Base-by-base conservation (phyloP, 2,329 filamentous ascomycete species). In the Calonectria pauciramosa region DNA sequence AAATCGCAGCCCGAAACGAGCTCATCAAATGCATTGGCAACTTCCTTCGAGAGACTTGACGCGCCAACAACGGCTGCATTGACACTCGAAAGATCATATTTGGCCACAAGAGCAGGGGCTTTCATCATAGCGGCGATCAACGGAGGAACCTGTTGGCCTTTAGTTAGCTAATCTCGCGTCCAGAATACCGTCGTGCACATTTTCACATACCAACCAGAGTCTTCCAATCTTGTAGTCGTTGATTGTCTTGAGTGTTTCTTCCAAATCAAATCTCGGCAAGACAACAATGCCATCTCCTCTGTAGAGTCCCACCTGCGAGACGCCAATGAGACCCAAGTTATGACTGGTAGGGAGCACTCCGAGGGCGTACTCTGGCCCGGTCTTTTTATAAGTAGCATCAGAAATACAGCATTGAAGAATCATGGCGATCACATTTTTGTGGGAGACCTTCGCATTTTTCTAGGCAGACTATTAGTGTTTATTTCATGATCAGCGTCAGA, bases 371-470 rank as follows among this genome's bases (percentile, higher is more conserved):
- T 70, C 68, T 52, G 68, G 68, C 13, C 60, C 68, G 26, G 68
- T 59, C n/a, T 63, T 52, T 36, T 70, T 70, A 30, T 70, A 70
- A 4, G 68, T 70, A 44, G 68, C 68, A 44, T 70, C 68, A 34
- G 68, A 70, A 47, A 32, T 70, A 20, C 60, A 70, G n/a, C 54
- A 59, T 20, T 70, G 68, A 20, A 70, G 36, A 64, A 70, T 70
- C 41, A 64, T 70, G 32, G 68, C 68, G 10, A 70, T 70, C 10
- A 70, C 68, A 64, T 70, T 70, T 26, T 64, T 70, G 32, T 70
- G 68, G 7, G 68, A 70, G 30, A 70, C 68, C 56, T 70, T 70
- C 20, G 68, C 68, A 41, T 70, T 70, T 70, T 70, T 70, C 68
- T 70, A 49, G 32, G 23, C n/a, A 8, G 20, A 47, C n/a, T 32